Percentiles rank a stretch among this genome's conserved stretches.
Conservation (phyloP, 768 basidiomycete genomes). For the Rhodotorula babjevae region DNA sequence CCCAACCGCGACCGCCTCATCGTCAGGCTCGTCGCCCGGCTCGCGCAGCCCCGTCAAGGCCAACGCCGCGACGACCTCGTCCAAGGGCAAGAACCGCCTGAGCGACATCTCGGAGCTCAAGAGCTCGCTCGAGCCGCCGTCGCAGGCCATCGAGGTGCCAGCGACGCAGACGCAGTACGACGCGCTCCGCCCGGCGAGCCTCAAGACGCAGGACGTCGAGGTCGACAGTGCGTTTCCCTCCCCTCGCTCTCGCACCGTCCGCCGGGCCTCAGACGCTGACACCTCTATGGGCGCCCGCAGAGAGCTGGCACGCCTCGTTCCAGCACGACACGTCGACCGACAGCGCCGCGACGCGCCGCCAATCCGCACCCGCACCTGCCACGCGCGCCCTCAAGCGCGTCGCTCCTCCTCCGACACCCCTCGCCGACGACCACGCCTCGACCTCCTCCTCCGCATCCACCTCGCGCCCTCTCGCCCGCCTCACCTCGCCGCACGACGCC, state of each 20-base stretch:
- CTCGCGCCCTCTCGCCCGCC: neutral
- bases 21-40: neutral
- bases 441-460: neutral
- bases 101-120: slow-evolving; percentile 23
- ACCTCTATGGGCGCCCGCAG: neutral
- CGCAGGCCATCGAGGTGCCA: slow-evolving; percentile 24
- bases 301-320: slow-evolving; percentile 19
- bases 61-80: neutral
- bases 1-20: neutral
- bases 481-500: neutral
- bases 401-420: slow-evolving; percentile 10
- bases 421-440: neutral
- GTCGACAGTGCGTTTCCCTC: slow-evolving; percentile 2
- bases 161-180: slow-evolving; percentile 32
- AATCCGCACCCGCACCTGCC: neutral
- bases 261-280: too few species aligned
- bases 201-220: neutral
- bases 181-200: neutral
- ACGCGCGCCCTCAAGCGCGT: slow-evolving; percentile 9
- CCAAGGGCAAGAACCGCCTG: slow-evolving; percentile 10
- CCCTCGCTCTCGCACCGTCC: neutral
- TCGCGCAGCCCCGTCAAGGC: neutral
- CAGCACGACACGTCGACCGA: slow-evolving; percentile 5
- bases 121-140: slow-evolving; percentile 19
- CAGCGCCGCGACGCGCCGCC: neutral